Evolutionary conservation across 2,329 filamentous ascomycete species (phyloP), one percentile per base, ranked within the genome.

Genomic region (Xylariaceae sp.): DNA sequence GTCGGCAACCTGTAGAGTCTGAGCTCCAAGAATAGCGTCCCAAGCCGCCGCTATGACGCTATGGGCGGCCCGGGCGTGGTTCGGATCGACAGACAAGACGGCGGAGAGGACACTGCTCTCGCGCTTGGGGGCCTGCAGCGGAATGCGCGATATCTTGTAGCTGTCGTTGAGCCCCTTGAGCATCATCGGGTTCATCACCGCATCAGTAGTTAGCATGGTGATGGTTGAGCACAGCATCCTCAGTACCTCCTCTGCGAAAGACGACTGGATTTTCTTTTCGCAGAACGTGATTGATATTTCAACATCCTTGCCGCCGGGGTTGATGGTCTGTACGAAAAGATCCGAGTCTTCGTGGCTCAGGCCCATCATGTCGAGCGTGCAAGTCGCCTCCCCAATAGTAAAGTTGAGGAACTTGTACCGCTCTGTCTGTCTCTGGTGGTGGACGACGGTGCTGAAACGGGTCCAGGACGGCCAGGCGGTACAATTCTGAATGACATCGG

Each of bases 381-480:
- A 80, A 0, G 70, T 68, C 2, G 75, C 72, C 15, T 71, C 66
- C 2, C 74, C 76, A 2, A 80, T 71, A 54, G 74, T 73, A 61
- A 80, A 75, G 13, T 66, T 63, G 36, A 68, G 67, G 10, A 67
- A 63, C 7, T 72, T 73, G 3, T 69, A 70, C 5, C 71, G 68
- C 4, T 72, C 72, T 42, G 73, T 71, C 13, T 72, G 68, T 56
- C 71, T 68, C 37, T 76, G 72, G 55, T 83, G 79, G 46, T 81
- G 75, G 2, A 84, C 74, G 2, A 81, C 67, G 2, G 77, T 79
- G 66, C 78, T 79, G 65, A 82, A 79, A 1, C 73, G 74, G 2
- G 76, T 77, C 72, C 78, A 81, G 26, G 74, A 71, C 0, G 77
- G 72, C 78, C 80, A 83, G 5, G 73, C 63, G 2, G 80, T 82